phyloP scores from a whole-genome alignment of 257 asterid genomes.

The Solanum commersonii region DNA sequence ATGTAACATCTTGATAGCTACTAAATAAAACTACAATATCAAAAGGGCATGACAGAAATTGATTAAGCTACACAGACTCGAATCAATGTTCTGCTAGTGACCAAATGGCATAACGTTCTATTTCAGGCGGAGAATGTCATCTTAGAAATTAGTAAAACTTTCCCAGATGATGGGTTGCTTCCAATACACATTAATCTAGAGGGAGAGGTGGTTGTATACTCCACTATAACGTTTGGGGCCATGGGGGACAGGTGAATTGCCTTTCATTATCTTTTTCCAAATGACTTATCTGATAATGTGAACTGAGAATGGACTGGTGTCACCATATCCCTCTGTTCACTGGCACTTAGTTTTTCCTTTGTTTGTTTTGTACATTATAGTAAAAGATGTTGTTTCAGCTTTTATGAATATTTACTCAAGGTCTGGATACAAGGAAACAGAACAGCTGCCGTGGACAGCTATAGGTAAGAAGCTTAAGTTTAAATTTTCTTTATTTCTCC shows the following conservation, averaged over 20 bases:
- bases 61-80: background rate
- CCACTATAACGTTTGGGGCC: conserved; percentile 97
- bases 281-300: background rate
- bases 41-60: background rate
- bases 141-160: conserved; percentile 68
- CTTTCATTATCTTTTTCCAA: background rate
- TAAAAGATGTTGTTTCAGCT: conserved; percentile 44
- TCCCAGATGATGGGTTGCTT: conserved; percentile 90
- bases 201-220: conserved; percentile 49
- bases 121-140: conserved; percentile 89
- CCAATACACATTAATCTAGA: conserved; percentile 84
- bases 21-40: background rate
- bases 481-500: background rate
- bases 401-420: conserved; percentile 90
- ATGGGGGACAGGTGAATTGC: conserved; percentile 91
- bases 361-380: background rate
- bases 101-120: conserved; percentile 8
- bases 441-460: conserved; percentile 69
- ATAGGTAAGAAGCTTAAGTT: conserved; percentile 42
- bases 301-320: background rate
- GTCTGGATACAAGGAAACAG: conserved; percentile 98
- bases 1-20: background rate
- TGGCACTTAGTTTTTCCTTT: background rate
- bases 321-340: background rate
- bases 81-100: background rate